Evolutionary conservation across 225 moss, liverwort and hornwort genomes (phyloP).

Genomic region (Neckera pumila): DNA sequence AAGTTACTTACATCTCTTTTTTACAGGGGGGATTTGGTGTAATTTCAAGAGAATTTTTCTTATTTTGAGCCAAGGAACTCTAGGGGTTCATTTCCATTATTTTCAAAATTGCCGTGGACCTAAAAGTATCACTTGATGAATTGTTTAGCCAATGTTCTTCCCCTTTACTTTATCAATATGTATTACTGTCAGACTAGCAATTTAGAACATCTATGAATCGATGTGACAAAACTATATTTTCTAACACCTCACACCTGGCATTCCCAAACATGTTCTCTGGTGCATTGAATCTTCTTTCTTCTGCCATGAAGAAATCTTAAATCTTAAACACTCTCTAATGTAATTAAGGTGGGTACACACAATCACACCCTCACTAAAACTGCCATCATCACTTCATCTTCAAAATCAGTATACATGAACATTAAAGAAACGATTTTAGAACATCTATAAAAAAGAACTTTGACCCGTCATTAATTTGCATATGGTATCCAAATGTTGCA

Average conservation of each 20-base stretch:
- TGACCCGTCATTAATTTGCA: neutral
- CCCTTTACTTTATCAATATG: no score
- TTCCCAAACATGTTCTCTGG: no score
- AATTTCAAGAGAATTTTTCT: neutral
- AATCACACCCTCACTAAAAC: neutral
- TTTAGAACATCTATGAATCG: neutral
- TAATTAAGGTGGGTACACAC: neutral
- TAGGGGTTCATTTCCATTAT: neutral
- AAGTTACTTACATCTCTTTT: no score
- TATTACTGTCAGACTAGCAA: neutral
- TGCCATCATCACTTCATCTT: neutral
- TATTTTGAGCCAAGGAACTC: neutral
- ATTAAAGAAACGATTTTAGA: neutral
- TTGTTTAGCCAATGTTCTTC: rapidly evolving
- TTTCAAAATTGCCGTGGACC: neutral
- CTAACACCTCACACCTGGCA: no score
- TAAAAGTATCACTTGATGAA: neutral
- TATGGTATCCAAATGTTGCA: rapidly evolving
- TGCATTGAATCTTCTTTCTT: no score
- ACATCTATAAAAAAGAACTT: neutral
- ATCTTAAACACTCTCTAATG: neutral
- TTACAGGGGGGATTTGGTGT: rapidly evolving
- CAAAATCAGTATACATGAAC: neutral
- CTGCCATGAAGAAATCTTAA: neutral
- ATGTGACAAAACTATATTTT: neutral